A percentile compares a stretch with the other conserved stretches of the same genome.
phyloP scores from a whole-genome alignment of 2,329 filamentous ascomycete species.

The Lizonia empirigonia region DNA sequence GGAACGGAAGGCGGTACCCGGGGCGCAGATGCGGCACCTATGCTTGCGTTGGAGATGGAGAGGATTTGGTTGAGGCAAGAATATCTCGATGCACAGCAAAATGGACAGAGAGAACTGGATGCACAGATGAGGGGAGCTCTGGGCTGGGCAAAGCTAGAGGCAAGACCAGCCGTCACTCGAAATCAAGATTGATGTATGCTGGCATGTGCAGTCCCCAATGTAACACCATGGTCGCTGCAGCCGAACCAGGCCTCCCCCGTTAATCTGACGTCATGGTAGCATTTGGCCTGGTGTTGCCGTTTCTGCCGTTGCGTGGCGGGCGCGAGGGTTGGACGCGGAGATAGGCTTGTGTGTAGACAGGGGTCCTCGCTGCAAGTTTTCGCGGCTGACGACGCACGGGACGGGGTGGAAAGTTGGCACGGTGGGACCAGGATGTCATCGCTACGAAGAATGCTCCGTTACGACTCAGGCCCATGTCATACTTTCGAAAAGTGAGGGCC shows the following conservation, averaged over 20 bases:
- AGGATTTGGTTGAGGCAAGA: constrained; percentile 1
- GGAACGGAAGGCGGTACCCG: constrained; percentile 7
- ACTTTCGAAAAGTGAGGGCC: neutral
- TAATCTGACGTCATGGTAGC: constrained; percentile 31
- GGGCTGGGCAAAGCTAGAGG: constrained; percentile 18
- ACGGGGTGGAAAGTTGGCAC: constrained; percentile 28
- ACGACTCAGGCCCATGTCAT: neutral
- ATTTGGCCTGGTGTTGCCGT: constrained; percentile 14
- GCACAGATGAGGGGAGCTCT: constrained; percentile 15
- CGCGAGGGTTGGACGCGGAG: constrained; percentile 10
- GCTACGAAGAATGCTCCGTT: constrained; percentile 4
- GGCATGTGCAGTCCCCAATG: constrained; percentile 24
- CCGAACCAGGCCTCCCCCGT: constrained; percentile 13
- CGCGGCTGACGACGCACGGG: constrained; percentile 25
- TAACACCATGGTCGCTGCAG: constrained; percentile 7
- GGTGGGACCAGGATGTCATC: constrained; percentile 6
- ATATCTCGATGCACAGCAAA: constrained; percentile 3
- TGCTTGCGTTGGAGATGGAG: constrained; percentile 8
- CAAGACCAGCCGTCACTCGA: constrained; percentile 26
- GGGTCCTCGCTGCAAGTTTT: constrained; percentile 15
- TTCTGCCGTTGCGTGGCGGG: constrained; percentile 16
- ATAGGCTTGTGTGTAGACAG: neutral
- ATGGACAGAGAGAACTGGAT: constrained; percentile 14
- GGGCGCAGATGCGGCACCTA: constrained; percentile 14
- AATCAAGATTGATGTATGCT: constrained; percentile 47